Evolutionary conservation across 2,329 filamentous ascomycete genomes (phyloP).

Genomic region (Berkeleyomyces rouxiae): DNA sequence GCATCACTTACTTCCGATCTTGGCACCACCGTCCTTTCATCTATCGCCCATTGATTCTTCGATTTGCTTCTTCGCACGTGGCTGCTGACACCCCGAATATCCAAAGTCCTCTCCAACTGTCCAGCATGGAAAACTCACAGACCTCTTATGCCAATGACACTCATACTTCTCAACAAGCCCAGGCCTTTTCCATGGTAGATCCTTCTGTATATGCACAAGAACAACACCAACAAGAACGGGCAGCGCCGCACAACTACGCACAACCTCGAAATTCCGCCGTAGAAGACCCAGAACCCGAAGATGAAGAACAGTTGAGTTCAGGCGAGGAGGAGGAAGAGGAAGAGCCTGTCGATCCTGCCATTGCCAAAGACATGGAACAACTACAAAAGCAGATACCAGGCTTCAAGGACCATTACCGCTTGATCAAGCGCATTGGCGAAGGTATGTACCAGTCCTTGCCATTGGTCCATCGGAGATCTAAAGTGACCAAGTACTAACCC

Average conservation of each 20-base stretch:
- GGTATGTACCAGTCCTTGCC: slow-evolving; percentile 33
- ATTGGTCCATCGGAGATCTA: background rate
- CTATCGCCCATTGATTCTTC: background rate
- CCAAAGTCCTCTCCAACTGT: background rate
- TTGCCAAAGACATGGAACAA: slow-evolving; percentile 74
- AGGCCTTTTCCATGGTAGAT: slow-evolving; percentile 12
- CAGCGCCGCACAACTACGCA: slow-evolving; percentile 5
- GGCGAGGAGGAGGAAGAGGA: slow-evolving; percentile 35
- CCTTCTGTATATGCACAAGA: slow-evolving; percentile 5
- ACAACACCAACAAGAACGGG: background rate
- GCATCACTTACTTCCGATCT: background rate
- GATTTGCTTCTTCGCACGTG: background rate
- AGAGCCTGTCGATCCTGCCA: slow-evolving; percentile 47
- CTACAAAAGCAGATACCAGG: slow-evolving; percentile 69
- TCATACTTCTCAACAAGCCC: slow-evolving; percentile 8
- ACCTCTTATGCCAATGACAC: background rate
- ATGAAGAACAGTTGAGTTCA: slow-evolving; percentile 22
- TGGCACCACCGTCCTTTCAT: background rate
- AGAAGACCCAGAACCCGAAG: slow-evolving; percentile 19
- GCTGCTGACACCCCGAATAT: background rate
- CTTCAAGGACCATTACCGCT: slow-evolving; percentile 66
- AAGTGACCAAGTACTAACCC: slow-evolving; percentile 15
- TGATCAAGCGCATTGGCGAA: slow-evolving; percentile 96
- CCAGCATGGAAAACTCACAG: slow-evolving; percentile 3
- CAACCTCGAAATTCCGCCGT: slow-evolving; percentile 32